Base-by-base conservation (phyloP, 148 eudicot species). In the Fagopyrum esculentum region DNA sequence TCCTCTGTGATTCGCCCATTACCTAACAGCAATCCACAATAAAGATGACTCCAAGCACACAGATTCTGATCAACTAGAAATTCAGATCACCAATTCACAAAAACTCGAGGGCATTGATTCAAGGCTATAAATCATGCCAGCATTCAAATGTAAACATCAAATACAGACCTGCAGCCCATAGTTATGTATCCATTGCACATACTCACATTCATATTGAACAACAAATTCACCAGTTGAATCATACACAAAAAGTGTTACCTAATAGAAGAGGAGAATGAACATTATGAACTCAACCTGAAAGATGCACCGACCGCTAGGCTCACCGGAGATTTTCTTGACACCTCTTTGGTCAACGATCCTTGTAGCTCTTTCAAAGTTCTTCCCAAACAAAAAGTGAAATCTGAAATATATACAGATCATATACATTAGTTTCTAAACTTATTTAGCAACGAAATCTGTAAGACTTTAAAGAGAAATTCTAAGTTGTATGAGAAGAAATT, bases 331-430 rank as follows among this genome's bases (percentile, higher is more conserved):
- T 78, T 80, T 84, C 80, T 87, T 90, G 45, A 95, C 98, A 43
- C 97, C 96, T 50, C 80, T 73, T 82, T 87, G 89, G 79, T 95
- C 96, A 45, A 95, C 96, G 29, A 95, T 90, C 81, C 93, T 87
- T 54, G 86, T 85, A 16, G 97, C 98, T 75, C 92, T 80, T 83
- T 92, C 98, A 51, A 95, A 82, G 78, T 95, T 95, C 76, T 95
- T 92, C 47, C 96, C 97, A 75, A 90, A 95, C 78, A 95, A 54
- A 72, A 89, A 89, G 72, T 87, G 88, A 82, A 95, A 85, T 74
- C 98, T 95, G 82, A 1, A 35, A 35, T 26, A 49, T 43, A 15
- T 43, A 35, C 6, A 13, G n/a, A 63, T 29, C 45, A 15, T 5
- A 71, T 74, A 70, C 50, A 48, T 48, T 35, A 35, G 3, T 29